Evolutionary conservation across 345 rosid species (phyloP).

Genomic region (Cardamine resedifolia): DNA sequence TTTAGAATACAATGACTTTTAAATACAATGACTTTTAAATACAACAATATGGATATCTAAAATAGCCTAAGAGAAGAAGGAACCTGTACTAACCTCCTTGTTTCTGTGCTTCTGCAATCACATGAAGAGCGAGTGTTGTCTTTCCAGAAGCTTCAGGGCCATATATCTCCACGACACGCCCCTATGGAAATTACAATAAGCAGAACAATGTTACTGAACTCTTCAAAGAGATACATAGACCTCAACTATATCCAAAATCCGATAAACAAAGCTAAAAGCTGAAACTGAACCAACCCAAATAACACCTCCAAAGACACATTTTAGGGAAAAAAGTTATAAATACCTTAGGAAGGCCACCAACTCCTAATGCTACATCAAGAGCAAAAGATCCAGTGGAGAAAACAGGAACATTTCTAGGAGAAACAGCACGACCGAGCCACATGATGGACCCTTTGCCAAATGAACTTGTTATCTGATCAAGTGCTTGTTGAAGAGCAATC

Average conservation of each 20-base stretch:
- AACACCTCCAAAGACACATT: neutral
- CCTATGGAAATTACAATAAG: constrained; percentile 45
- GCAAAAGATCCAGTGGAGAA: constrained; percentile 89
- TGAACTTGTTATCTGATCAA: constrained; percentile 78
- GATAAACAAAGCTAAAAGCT: neutral
- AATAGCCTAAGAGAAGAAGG: neutral
- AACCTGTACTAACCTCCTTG: constrained; percentile 69
- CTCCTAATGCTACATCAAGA: constrained; percentile 81
- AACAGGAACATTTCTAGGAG: constrained; percentile 73
- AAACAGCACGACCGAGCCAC: constrained; percentile 81
- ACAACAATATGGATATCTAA: neutral
- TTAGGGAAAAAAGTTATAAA: neutral
- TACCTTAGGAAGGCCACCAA: constrained; percentile 97
- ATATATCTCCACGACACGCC: constrained; percentile 94
- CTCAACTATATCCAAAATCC: neutral
- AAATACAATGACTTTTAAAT: neutral
- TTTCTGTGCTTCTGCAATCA: constrained; percentile 96
- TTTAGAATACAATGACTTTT: constrained; percentile 3
- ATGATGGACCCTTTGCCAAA: constrained; percentile 92
- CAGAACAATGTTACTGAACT: neutral
- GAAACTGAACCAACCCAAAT: neutral
- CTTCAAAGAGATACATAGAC: constrained; percentile 10
- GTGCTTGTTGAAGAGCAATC: constrained; percentile 77
- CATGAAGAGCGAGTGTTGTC: constrained; percentile 94
- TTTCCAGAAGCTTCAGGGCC: constrained; percentile 99